These are phyloP conservation scores for Dioscorea alata DNA, from an alignment of 106 monocot genomes.

Conservation along the genomic window DNA sequence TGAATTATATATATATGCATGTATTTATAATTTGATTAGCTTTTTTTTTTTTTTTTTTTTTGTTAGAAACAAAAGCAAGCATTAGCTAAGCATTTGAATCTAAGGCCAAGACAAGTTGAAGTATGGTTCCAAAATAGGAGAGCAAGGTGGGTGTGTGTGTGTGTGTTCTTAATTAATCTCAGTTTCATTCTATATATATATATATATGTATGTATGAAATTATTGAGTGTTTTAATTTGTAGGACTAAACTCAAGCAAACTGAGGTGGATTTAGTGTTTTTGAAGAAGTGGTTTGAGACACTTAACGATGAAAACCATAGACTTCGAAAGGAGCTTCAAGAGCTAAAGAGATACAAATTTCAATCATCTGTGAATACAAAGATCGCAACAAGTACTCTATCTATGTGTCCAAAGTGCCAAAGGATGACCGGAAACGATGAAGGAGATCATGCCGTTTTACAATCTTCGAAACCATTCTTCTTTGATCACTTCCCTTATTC, in stretches of 20 bases:
- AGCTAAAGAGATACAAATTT: slow-evolving; percentile 9
- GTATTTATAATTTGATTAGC: background rate
- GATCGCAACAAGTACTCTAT: slow-evolving; percentile 5
- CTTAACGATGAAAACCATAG: slow-evolving; percentile 31
- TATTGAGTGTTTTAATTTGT: background rate
- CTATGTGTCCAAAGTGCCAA: slow-evolving; percentile 28
- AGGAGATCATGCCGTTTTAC: background rate
- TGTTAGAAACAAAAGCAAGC: slow-evolving; percentile 39
- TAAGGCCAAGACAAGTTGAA: slow-evolving; percentile 42
- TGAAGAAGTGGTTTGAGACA: slow-evolving; percentile 31
- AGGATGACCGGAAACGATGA: slow-evolving; percentile 7
- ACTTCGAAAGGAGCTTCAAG: slow-evolving; percentile 35
- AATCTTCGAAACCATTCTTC: background rate
- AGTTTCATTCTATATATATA: background rate
- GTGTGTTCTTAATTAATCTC: background rate
- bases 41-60: background rate
- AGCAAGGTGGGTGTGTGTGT: slow-evolving; percentile 26
- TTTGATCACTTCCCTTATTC: background rate
- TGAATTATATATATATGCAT: no score
- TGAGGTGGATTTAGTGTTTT: slow-evolving; percentile 33
- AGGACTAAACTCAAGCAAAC: slow-evolving; percentile 49
- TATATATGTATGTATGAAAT: background rate
- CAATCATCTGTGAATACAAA: slow-evolving; percentile 1
- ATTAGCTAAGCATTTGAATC: slow-evolving; percentile 31
- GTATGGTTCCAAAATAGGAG: slow-evolving; percentile 51